Conservation (phyloP, 345 rosid genomes). For the Citrus cavaleriei region DNA sequence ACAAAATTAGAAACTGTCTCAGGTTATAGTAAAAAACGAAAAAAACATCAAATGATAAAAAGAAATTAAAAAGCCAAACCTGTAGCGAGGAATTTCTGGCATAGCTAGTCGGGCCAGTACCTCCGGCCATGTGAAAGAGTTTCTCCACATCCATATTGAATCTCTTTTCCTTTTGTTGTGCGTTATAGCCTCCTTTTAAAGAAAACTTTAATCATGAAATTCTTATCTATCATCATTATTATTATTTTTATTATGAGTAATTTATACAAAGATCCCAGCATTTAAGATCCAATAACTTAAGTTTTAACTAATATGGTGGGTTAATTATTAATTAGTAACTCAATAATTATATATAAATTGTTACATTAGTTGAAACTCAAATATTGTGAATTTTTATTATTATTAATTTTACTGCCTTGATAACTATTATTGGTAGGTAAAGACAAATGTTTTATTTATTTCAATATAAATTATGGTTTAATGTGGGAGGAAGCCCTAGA, state of each 20-base stretch:
- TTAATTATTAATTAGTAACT: too few species aligned
- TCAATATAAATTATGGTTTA: background rate
- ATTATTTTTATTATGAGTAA: background rate
- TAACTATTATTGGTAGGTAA: background rate
- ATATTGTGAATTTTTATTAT: too few species aligned
- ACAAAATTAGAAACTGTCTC: background rate
- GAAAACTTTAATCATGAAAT: conserved; percentile 9
- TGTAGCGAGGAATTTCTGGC: conserved; percentile 45
- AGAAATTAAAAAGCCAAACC: conserved; percentile 14
- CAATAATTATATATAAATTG: too few species aligned
- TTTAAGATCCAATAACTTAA: too few species aligned
- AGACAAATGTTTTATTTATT: background rate
- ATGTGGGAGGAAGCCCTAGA: too few species aligned
- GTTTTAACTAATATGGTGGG: too few species aligned
- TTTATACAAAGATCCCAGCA: too few species aligned
- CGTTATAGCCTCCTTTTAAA: conserved; percentile 1
- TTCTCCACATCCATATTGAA: conserved; percentile 32
- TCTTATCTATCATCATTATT: background rate
- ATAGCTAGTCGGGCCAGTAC: conserved; percentile 44
- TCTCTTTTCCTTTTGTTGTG: background rate
- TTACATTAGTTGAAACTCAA: too few species aligned
- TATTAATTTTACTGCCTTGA: too few species aligned
- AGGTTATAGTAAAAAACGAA: background rate
- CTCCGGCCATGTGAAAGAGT: conserved; percentile 37
- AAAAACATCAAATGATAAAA: background rate